Conservation (phyloP, 257 asterid species). For the Fraxinus cuspidata region DNA sequence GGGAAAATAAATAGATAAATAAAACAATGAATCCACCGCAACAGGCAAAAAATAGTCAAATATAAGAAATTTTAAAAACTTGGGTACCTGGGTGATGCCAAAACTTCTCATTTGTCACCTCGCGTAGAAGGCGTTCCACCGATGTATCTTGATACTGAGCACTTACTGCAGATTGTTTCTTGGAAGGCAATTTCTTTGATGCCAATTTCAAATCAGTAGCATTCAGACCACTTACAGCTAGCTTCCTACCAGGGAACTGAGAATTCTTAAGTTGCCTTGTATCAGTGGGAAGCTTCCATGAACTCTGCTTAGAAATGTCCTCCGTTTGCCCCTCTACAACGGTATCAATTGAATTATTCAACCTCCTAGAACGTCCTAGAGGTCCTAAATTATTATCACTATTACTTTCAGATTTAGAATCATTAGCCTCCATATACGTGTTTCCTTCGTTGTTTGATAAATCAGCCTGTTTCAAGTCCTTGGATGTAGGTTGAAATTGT, state of each 20-base stretch:
- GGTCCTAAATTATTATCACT: slow-evolving; percentile 62
- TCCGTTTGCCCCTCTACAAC: slow-evolving; percentile 60
- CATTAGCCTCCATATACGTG: slow-evolving; percentile 54
- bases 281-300: slow-evolving; percentile 79
- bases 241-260: slow-evolving; percentile 64
- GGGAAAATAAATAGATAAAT: not conserved
- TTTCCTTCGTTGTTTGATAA: slow-evolving; percentile 54
- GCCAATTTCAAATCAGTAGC: slow-evolving; percentile 56
- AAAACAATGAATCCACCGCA: not conserved
- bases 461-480: slow-evolving; percentile 62
- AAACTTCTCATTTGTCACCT: slow-evolving; percentile 92
- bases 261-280: slow-evolving; percentile 58
- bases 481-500: slow-evolving; percentile 54
- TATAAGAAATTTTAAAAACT: slow-evolving; percentile 8
- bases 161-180: slow-evolving; percentile 56
- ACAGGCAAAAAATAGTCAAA: slow-evolving; percentile 5
- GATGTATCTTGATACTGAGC: slow-evolving; percentile 82
- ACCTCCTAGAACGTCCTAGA: slow-evolving; percentile 57
- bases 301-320: slow-evolving; percentile 54
- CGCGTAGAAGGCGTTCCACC: slow-evolving; percentile 93
- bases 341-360: slow-evolving; percentile 61
- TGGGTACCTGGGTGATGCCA: slow-evolving; percentile 94
- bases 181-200: slow-evolving; percentile 64
- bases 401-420: slow-evolving; percentile 63
- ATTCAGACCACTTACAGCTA: slow-evolving; percentile 52